phyloP scores from a whole-genome alignment of 2,329 filamentous ascomycete species.

The Trichoderma sp. region DNA sequence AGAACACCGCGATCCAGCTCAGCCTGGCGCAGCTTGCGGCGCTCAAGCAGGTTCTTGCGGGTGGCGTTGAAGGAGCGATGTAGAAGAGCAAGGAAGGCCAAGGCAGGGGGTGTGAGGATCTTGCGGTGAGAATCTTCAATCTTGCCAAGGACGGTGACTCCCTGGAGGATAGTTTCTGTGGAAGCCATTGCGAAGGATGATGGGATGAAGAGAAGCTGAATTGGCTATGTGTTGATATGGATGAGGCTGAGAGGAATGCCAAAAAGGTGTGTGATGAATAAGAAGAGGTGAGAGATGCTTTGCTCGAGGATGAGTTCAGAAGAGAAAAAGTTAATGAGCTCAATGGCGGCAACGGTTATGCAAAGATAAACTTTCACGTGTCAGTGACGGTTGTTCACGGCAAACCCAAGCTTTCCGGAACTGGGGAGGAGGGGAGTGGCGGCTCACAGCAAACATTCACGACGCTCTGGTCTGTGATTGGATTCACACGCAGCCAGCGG shows the following conservation, averaged over 20 bases:
- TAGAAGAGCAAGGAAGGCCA: conserved; percentile 87
- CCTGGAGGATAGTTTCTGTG: conserved; percentile 75
- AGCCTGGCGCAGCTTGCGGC: conserved; percentile 79
- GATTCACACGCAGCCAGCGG: background rate
- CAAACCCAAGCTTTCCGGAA: background rate
- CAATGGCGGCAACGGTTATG: background rate
- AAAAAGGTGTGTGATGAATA: background rate
- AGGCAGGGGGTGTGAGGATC: conserved; percentile 86
- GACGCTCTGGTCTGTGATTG: background rate
- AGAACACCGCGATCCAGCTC: conserved; percentile 88
- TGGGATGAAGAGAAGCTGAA: conserved; percentile 19
- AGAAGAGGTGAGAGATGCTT: background rate
- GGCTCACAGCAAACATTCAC: background rate
- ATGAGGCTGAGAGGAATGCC: conserved; percentile 18
- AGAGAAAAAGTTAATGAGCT: conserved; percentile 6
- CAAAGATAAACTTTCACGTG: conserved; percentile 33
- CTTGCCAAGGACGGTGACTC: conserved; percentile 79
- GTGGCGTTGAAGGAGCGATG: conserved; percentile 91
- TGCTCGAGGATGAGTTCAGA: background rate
- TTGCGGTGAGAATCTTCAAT: conserved; percentile 78
- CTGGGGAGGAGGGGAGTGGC: background rate
- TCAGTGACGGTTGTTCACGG: conserved; percentile 24
- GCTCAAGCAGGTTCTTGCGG: conserved; percentile 83
- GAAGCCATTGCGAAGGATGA: conserved; percentile 53
- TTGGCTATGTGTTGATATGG: background rate